Conservation (phyloP, 2,329 filamentous ascomycete species). For the Delphinella strobiligena region DNA sequence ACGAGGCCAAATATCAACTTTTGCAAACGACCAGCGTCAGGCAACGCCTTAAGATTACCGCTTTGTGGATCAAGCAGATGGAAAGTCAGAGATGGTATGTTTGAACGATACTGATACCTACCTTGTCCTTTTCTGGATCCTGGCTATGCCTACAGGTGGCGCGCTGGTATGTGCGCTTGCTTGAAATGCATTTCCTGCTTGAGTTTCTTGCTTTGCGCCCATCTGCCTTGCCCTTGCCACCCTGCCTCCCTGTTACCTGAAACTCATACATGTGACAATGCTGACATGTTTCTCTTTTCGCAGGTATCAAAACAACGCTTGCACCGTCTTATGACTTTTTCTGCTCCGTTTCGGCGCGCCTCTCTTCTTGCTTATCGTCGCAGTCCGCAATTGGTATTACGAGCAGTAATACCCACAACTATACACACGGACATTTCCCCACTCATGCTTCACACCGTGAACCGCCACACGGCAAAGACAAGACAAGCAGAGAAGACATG, state of each 20-base stretch:
- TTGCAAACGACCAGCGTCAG: slow-evolving; percentile 64
- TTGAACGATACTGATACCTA: too few relatives aligned
- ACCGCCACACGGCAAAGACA: too few relatives aligned
- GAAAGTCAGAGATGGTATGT: slow-evolving; percentile 61
- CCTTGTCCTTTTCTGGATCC: too few relatives aligned
- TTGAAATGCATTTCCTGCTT: neutral
- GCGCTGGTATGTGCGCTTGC: neutral
- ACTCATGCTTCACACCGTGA: too few relatives aligned
- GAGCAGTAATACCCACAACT: too few relatives aligned
- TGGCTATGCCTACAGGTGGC: too few relatives aligned
- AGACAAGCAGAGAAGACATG: too few relatives aligned
- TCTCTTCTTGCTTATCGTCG: slow-evolving; percentile 16
- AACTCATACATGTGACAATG: neutral
- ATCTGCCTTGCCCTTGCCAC: neutral
- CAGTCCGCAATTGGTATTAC: slow-evolving; percentile 1
- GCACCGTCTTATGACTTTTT: slow-evolving; percentile 29
- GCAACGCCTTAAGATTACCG: slow-evolving; percentile 71
- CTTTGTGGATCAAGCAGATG: slow-evolving; percentile 63
- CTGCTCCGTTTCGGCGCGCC: slow-evolving; percentile 18
- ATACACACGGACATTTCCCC: too few relatives aligned
- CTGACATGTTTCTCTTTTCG: slow-evolving; percentile 2
- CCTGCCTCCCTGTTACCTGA: slow-evolving; percentile 1
- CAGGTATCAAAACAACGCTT: slow-evolving; percentile 28
- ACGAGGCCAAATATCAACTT: slow-evolving; percentile 68
- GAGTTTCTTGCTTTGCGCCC: neutral